Percentiles rank a stretch among this genome's conserved stretches.
Conservation (phyloP, 129 eudicot species). For the Saussurea involucrata region DNA sequence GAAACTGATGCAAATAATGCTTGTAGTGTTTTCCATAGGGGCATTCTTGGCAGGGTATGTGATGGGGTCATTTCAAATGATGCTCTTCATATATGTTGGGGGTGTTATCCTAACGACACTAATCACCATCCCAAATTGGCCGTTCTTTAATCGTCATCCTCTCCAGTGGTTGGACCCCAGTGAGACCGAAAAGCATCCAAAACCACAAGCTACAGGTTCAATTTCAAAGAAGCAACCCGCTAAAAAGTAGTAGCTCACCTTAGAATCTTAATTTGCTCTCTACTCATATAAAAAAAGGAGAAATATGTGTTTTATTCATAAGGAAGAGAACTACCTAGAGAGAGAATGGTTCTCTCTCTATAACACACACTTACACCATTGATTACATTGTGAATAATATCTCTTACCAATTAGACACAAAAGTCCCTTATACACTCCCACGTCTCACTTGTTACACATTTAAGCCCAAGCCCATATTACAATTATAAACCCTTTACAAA, state of each 20-base stretch:
- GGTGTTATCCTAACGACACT: conserved; percentile 28
- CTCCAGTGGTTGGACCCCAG: conserved; percentile 29
- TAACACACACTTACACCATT: too few species aligned
- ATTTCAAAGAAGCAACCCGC: conserved; percentile 6
- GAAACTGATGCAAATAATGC: conserved; percentile 31
- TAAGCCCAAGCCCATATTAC: too few species aligned
- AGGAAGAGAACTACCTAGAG: too few species aligned
- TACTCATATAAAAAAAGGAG: not conserved
- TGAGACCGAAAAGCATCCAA: conserved; percentile 23
- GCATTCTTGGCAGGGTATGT: conserved; percentile 26
- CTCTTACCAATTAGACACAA: too few species aligned
- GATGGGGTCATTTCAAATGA: conserved; percentile 28
- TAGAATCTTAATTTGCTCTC: not conserved
- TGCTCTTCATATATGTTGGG: conserved; percentile 24
- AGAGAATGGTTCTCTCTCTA: too few species aligned
- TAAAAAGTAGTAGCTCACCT: conserved; percentile 14
- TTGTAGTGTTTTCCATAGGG: conserved; percentile 21
- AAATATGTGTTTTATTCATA: conserved; percentile 5
- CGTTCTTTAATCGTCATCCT: conserved; percentile 14
- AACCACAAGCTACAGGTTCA: conserved; percentile 25
- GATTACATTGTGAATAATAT: too few species aligned
- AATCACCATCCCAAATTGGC: conserved; percentile 25
- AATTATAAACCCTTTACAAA: too few species aligned
- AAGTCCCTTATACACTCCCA: too few species aligned
- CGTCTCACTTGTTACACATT: too few species aligned